phyloP scores from a whole-genome alignment of 1,139 yeast species.

The Scheffersomyces illinoinensis region DNA sequence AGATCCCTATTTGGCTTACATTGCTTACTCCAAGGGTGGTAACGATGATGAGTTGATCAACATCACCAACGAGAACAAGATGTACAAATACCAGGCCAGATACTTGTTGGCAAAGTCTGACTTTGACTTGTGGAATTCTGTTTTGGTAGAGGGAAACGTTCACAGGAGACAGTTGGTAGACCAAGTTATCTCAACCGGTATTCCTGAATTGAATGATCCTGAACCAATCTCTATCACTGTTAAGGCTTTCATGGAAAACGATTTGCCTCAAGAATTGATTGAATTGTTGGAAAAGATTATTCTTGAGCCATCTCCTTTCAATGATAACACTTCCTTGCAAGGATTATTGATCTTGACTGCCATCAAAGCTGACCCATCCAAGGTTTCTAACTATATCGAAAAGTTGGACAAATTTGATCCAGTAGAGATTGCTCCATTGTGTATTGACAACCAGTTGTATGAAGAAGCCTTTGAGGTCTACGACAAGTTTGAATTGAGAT shows the following conservation, averaged over 20 bases:
- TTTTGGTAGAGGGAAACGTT: slow-evolving; percentile 69
- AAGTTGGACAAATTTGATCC: slow-evolving; percentile 91
- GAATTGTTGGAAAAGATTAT: slow-evolving; percentile 94
- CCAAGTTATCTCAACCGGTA: slow-evolving; percentile 93
- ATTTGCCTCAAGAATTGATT: slow-evolving; percentile 87
- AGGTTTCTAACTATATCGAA: slow-evolving; percentile 82
- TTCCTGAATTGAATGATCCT: slow-evolving; percentile 93
- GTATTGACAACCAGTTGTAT: slow-evolving; percentile 81
- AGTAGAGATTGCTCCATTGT: slow-evolving; percentile 88
- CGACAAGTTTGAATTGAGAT: slow-evolving; percentile 75
- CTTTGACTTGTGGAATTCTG: slow-evolving; percentile 76
- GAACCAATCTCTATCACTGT: slow-evolving; percentile 96
- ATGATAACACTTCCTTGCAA: slow-evolving; percentile 91
- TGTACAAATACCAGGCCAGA: slow-evolving; percentile 99
- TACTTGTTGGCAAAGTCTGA: slow-evolving; percentile 87
- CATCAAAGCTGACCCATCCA: slow-evolving; percentile 88
- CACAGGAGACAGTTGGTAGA: slow-evolving; percentile 92
- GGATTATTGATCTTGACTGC: slow-evolving; percentile 92
- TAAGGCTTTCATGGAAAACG: slow-evolving; percentile 95
- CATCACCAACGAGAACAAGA: slow-evolving; percentile 93
- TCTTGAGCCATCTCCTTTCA: slow-evolving; percentile 95
- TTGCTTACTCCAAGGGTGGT: slow-evolving; percentile 93
- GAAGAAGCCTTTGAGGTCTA: slow-evolving; percentile 97
- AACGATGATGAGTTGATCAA: slow-evolving; percentile 86
- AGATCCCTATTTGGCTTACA: slow-evolving; percentile 96